Percentiles rank a stretch among this genome's conserved stretches.
phyloP scores from a whole-genome alignment of 2,329 filamentous ascomycete genomes.

The Pseudogymnoascus sp. region DNA sequence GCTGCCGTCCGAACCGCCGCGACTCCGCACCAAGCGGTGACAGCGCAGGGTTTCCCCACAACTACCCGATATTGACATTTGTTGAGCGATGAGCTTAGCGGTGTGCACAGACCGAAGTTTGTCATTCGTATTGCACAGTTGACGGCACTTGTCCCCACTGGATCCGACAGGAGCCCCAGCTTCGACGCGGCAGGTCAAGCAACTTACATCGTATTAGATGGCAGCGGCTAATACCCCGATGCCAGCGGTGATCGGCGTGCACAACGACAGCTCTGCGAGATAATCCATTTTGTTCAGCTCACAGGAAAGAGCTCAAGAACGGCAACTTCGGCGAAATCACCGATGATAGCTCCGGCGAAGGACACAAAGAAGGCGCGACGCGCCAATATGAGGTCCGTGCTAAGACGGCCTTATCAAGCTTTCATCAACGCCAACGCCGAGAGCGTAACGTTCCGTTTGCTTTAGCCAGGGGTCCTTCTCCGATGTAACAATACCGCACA shows the following conservation, averaged over 20 bases:
- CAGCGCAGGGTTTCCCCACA: not conserved
- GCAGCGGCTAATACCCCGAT: not conserved
- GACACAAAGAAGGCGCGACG: not conserved
- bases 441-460: slow-evolving; percentile 5
- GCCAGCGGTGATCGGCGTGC: not conserved
- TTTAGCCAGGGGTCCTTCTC: not conserved
- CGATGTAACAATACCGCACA: slow-evolving; percentile 2
- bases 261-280: slow-evolving; percentile 1
- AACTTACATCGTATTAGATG: not conserved
- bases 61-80: not conserved
- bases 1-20: not conserved
- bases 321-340: not conserved
- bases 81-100: not conserved
- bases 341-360: not conserved
- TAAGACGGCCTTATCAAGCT: not conserved
- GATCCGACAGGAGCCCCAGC: not conserved
- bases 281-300: not conserved
- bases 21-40: not conserved
- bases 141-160: not conserved
- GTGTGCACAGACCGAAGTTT: slow-evolving; percentile 2
- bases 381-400: not conserved
- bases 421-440: not conserved
- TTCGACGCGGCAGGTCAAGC: not conserved
- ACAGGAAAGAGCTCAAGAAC: not conserved
- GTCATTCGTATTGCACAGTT: not conserved